Percentiles rank a stretch among this genome's conserved stretches.
Evolutionary conservation across 192 early-diverging fungal genomes (phyloP).

Genomic region (Podila epicladia): DNA sequence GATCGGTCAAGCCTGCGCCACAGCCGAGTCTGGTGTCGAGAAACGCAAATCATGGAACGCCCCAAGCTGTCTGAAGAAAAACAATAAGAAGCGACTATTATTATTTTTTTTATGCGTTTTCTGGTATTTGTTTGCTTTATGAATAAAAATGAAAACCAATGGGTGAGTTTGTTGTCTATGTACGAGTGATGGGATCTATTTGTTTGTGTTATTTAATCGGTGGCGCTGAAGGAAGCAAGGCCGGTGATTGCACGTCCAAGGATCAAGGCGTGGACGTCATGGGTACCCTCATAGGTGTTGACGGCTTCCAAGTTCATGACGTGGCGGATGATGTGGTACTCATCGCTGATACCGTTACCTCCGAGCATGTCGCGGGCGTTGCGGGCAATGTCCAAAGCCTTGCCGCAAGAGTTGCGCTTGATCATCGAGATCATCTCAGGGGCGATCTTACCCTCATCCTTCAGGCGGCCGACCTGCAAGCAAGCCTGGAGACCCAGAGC

Average conservation of each 20-base stretch:
- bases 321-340: constrained; percentile 97
- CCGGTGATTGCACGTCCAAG: constrained; percentile 96
- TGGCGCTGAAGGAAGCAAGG: constrained; percentile 72
- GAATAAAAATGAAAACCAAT: background rate
- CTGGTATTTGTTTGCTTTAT: background rate
- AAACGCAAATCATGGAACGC: too few relatives aligned
- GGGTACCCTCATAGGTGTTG: constrained; percentile 97
- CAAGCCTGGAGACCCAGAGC: constrained; percentile 88
- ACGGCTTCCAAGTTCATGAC: constrained; percentile 92
- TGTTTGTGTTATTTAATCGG: constrained; percentile 17
- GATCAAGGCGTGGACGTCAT: constrained; percentile 95
- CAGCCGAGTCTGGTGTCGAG: constrained; percentile 5
- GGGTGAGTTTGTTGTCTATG: background rate
- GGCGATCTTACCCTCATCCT: constrained; percentile 85
- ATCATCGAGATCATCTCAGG: constrained; percentile 97
- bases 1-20: constrained; percentile 5
- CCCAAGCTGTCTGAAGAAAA: too few relatives aligned
- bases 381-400: constrained; percentile 93
- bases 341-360: constrained; percentile 95
- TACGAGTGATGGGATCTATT: background rate
- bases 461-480: constrained; percentile 91
- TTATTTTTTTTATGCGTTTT: too few relatives aligned
- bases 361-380: constrained; percentile 92
- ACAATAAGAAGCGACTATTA: too few relatives aligned
- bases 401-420: constrained; percentile 96